Conservation (phyloP, 1,139 yeast species). For the Saccharomyces hybrid region DNA sequence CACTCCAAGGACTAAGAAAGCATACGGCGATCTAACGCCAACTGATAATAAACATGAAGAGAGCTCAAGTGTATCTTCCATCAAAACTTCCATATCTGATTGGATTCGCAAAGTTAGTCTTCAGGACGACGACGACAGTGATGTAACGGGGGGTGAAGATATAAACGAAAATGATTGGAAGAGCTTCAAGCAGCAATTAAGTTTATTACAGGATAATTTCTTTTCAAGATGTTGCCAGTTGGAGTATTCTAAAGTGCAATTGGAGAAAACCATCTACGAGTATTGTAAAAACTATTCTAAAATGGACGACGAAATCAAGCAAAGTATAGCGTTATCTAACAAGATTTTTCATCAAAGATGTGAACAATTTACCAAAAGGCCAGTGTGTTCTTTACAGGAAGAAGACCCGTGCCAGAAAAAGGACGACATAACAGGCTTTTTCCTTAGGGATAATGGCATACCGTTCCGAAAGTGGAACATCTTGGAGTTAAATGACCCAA, state of each 20-base stretch:
- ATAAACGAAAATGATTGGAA: neutral
- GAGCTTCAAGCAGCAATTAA: slow-evolving; percentile 3
- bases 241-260: slow-evolving; percentile 15
- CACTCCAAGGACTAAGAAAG: too few species aligned
- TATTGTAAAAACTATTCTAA: slow-evolving; percentile 6
- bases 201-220: slow-evolving; percentile 3
- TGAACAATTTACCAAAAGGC: too few species aligned
- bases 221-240: slow-evolving; percentile 10
- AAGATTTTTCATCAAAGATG: neutral
- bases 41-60: neutral
- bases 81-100: slow-evolving; percentile 3
- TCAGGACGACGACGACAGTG: neutral
- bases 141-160: neutral
- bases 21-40: too few species aligned
- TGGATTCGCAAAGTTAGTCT: slow-evolving; percentile 9
- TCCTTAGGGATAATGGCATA: too few species aligned
- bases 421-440: too few species aligned
- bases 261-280: slow-evolving; percentile 12
- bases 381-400: too few species aligned
- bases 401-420: too few species aligned
- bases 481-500: too few species aligned
- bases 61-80: neutral
- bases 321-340: neutral
- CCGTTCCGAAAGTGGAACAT: too few species aligned
- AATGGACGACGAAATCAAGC: neutral